phyloP scores from a whole-genome alignment of 768 basidiomycete genomes.

The Lactifluus pinguis region DNA sequence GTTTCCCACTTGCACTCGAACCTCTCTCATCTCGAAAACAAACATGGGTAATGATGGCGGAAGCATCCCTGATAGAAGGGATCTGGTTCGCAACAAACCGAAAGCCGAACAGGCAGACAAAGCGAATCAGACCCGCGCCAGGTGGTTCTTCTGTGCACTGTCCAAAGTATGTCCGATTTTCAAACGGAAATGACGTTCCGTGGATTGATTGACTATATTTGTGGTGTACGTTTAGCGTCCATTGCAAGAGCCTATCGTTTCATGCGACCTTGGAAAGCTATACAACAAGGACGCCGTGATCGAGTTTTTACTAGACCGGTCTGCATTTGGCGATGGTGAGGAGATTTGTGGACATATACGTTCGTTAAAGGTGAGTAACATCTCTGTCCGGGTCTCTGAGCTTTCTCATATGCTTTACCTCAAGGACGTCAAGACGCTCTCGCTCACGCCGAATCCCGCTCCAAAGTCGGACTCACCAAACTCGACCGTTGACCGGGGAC shows the following conservation, averaged over 20 bases:
- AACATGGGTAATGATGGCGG: constrained; percentile 84
- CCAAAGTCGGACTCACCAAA: constrained; percentile 31
- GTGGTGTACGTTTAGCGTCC: constrained; percentile 42
- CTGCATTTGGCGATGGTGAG: constrained; percentile 83
- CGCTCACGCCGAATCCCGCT: constrained; percentile 65
- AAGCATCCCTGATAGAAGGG: constrained; percentile 77
- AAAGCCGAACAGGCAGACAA: constrained; percentile 89
- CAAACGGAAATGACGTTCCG: background rate
- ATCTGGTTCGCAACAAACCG: constrained; percentile 62
- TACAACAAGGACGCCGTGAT: constrained; percentile 95
- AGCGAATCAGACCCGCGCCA: constrained; percentile 77
- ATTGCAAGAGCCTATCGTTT: constrained; percentile 84
- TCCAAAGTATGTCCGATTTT: constrained; percentile 65
- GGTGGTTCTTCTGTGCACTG: constrained; percentile 90
- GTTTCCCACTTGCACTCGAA: background rate
- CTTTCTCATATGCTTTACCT: background rate
- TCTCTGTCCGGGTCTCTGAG: no score
- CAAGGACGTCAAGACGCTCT: constrained; percentile 81
- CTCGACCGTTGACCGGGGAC: constrained; percentile 41
- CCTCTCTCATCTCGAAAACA: background rate
- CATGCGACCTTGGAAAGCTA: constrained; percentile 85
- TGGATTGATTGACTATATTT: background rate
- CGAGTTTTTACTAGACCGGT: constrained; percentile 78
- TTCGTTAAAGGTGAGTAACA: constrained; percentile 66
- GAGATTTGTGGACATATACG: constrained; percentile 89